Base-by-base conservation (phyloP, 164 flowering plant genomes). In the Magnolia changhungtana region DNA sequence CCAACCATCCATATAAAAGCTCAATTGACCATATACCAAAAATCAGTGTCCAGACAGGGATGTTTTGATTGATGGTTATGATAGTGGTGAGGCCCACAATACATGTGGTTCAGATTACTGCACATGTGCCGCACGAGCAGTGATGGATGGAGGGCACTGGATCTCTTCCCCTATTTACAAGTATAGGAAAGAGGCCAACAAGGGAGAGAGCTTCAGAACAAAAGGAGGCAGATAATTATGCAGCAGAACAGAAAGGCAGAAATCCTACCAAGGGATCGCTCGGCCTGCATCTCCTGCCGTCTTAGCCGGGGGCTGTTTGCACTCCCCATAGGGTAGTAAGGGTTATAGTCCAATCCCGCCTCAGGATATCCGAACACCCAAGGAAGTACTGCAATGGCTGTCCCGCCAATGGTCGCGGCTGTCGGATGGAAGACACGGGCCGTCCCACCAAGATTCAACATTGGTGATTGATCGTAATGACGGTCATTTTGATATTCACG, bases 231-330 rank as follows among this genome's bases (percentile, higher is more conserved):
- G 61, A 90, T 20, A 45, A 83, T 69, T n/a, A 85, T 27, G 81
- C 88, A 85, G 78, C 88, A 87, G 73, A 84, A 84, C 63, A 87
- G 85, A 72, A 89, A 89, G 69, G 84, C 75, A 0, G 87, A 85
- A 11, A 89, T 74, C 74, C 89, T 82, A 76, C 74, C 76, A 1
- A 87, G 86, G 0, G 85, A 86, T 72, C 83, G 86, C 69, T 84
- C 85, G 8, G 80, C 72, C 71, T 84, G 77, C 81, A 81, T 74
- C 76, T 85, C 88, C 49, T 80, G 89, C 82, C 87, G 81, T 79
- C 88, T 84, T 69, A 78, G 29, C 71, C 85, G 78, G 3, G 86
- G 85, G 75, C 67, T 80, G 63, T 59, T 31, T 1, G 37, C 69
- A 74, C 69, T 73, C 1, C 78, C 87, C n/a, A 63, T 20, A 2